Conservation (phyloP, 75 land plant genomes). For the Pinus albicaulis region DNA sequence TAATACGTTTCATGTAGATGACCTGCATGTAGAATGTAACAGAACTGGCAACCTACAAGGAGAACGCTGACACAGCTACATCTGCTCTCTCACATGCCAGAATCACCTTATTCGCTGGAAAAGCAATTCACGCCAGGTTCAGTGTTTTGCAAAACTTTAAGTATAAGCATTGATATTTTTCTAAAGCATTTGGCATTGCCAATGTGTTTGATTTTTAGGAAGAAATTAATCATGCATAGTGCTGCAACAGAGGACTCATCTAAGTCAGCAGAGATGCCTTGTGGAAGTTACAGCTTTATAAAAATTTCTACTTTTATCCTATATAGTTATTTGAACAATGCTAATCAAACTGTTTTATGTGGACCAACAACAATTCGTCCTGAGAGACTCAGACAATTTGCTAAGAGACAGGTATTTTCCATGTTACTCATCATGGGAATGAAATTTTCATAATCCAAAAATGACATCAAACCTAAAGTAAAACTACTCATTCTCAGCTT, state of each 20-base stretch:
- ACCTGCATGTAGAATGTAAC: constrained; percentile 67
- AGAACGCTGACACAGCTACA: constrained; percentile 55
- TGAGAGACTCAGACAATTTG: constrained; percentile 39
- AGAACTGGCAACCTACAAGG: constrained; percentile 38
- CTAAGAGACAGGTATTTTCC: constrained; percentile 55
- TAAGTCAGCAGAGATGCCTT: too few species aligned
- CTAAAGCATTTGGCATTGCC: too few species aligned
- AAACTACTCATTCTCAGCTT: too few species aligned
- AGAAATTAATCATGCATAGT: too few species aligned
- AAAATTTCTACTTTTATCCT: constrained; percentile 71
- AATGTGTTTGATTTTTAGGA: not conserved
- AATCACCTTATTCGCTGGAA: constrained; percentile 35
- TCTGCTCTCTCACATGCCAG: constrained; percentile 68
- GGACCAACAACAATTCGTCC: constrained; percentile 30
- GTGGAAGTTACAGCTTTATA: constrained; percentile 78
- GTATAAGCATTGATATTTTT: not conserved
- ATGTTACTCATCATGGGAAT: too few species aligned
- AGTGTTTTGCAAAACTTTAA: not conserved
- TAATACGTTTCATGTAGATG: constrained; percentile 32
- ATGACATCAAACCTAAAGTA: too few species aligned
- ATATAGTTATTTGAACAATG: constrained; percentile 63
- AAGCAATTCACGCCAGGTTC: constrained; percentile 77
- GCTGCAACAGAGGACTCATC: constrained; percentile 72
- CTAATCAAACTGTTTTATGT: constrained; percentile 60
- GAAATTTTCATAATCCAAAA: too few species aligned